A percentile compares a stretch with the other conserved stretches of the same genome.
These are phyloP conservation scores for Trichoderma simmonsii DNA, from an alignment of 2,329 filamentous ascomycete genomes.

Conservation along the genomic window DNA sequence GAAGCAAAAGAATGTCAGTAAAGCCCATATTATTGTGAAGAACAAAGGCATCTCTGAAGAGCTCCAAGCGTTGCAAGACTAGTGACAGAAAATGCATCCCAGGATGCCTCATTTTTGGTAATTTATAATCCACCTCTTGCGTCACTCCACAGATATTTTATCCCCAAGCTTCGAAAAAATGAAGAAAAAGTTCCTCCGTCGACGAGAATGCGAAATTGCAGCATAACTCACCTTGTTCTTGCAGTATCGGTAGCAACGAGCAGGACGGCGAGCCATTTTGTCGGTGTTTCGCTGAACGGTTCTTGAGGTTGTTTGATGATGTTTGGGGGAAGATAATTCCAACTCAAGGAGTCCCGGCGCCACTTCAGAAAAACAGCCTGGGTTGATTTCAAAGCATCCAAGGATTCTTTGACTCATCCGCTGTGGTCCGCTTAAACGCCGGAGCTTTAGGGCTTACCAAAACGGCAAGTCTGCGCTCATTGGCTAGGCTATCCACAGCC, in stretches of 20 bases:
- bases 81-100: neutral
- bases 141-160: constrained; percentile 12
- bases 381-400: constrained; percentile 57
- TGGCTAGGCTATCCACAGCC: constrained; percentile 26
- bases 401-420: constrained; percentile 27
- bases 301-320: constrained; percentile 33
- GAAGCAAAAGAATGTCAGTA: constrained; percentile 23
- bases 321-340: constrained; percentile 34
- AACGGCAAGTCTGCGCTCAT: constrained; percentile 23
- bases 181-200: constrained; percentile 17
- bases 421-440: constrained; percentile 38
- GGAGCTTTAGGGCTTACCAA: constrained; percentile 39
- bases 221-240: constrained; percentile 90
- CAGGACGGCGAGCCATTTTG: constrained; percentile 99
- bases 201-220: neutral
- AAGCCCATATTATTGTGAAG: neutral
- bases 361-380: constrained; percentile 30
- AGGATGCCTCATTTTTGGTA: constrained; percentile 2
- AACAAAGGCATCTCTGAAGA: neutral
- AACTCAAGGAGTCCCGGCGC: constrained; percentile 28
- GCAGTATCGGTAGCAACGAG: constrained; percentile 99
- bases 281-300: constrained; percentile 51
- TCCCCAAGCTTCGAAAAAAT: neutral
- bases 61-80: neutral
- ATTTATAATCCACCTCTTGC: constrained; percentile 12